Percentiles rank a stretch among this genome's conserved stretches.
phyloP scores from a whole-genome alignment of 1,284 basidiomycete genomes.

The Ustilago trichophora region DNA sequence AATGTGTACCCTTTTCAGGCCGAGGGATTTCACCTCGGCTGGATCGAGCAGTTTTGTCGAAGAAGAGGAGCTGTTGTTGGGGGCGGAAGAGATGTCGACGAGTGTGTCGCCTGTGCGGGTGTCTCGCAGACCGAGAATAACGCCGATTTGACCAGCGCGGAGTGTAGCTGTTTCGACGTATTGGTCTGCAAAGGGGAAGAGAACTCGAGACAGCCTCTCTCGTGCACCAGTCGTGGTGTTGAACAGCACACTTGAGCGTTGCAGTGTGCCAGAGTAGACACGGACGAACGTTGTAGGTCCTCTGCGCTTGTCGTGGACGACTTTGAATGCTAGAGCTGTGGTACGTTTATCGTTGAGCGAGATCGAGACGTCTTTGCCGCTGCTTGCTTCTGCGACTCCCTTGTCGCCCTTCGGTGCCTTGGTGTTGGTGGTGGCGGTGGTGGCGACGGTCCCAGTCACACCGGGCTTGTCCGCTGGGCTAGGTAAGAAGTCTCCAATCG shows the following conservation, averaged over 20 bases:
- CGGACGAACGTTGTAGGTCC: conserved; percentile 92
- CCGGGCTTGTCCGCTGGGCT: conserved; percentile 71
- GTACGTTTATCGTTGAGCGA: conserved; percentile 23
- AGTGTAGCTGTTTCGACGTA: conserved; percentile 82
- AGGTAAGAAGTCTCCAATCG: conserved; percentile 80
- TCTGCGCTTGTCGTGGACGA: conserved; percentile 80
- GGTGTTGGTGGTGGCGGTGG: neutral
- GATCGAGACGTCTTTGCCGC: conserved; percentile 61
- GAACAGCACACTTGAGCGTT: conserved; percentile 75
- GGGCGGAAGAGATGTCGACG: conserved; percentile 42
- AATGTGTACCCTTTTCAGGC: conserved; percentile 78
- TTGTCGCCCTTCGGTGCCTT: neutral
- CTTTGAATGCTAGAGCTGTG: conserved; percentile 80
- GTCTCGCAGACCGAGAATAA: conserved; percentile 81
- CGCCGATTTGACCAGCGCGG: conserved; percentile 83
- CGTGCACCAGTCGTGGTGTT: conserved; percentile 77
- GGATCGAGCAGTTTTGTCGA: conserved; percentile 1
- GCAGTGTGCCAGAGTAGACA: conserved; percentile 78
- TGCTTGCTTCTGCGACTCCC: neutral
- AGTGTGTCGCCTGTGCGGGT: conserved; percentile 90
- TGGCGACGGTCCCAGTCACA: conserved; percentile 18
- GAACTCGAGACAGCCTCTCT: conserved; percentile 79
- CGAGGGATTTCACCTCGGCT: conserved; percentile 51
- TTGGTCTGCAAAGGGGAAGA: conserved; percentile 81
- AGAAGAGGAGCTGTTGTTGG: neutral